Base-by-base conservation (phyloP, 306 rosid genomes). In the Trichosanthes cucumerina region DNA sequence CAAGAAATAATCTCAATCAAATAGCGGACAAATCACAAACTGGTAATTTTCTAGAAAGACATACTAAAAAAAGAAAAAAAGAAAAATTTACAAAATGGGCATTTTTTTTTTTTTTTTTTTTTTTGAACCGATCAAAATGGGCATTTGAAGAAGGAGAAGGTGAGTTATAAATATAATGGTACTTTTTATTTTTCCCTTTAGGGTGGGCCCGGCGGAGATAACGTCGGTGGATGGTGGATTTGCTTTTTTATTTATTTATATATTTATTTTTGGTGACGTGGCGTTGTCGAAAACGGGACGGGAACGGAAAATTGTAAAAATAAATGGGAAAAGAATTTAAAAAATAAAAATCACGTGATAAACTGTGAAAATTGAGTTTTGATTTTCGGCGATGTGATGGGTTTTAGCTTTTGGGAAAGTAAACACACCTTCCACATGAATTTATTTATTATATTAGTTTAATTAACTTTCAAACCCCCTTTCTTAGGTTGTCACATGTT, bases 371-470 rank as follows among this genome's bases (percentile, higher is more conserved):
- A 19, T 66, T 66, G 50, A 66, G 52, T 39, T 28, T 64, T 34
- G 14, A 34, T 34, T 33, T 63, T 62, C 43, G n/a, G 69, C 43
- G 41, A 62, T 62, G 69, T 62, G 69, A 62, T 33, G 72, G 6
- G 46, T 36, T 19, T 21, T 70, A 43, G 31, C 75, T 68, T 68
- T 68, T 39, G 33, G 18, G 14, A 70, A 43, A 43, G 76, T 9
- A 60, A 11, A 13, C 71, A 70, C 76, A 70, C n/a, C 19, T 21
- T 70, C 13, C 56, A n/a, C 56, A 24, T 70, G 76, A 44, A 23
- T 44, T 70, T 44, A 23, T 70, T 70, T 70, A 70, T 70, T 70
- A 44, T 41, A n/a, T 70, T 43, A 70, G 10, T 70, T 70, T 69
- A 21, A 69, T 69, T 68, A 3, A 36, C 24, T 9, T 16, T 56